A percentile compares a stretch with the other conserved stretches of the same genome.
Conservation (phyloP, 768 basidiomycete genomes). For the Podaxis sp. region DNA sequence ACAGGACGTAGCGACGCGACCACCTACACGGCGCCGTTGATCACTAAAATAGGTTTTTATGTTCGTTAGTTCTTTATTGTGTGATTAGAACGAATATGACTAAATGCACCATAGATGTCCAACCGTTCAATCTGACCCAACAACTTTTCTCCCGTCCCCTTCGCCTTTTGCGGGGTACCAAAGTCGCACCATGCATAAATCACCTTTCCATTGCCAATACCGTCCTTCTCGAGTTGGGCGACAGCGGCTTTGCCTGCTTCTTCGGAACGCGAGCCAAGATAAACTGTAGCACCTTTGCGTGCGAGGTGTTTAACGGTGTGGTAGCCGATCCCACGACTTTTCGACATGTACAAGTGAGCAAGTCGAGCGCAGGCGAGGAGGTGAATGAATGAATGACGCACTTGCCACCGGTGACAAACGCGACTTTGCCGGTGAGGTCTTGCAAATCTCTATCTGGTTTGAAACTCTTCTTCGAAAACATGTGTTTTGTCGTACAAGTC, state of each 20-base stretch:
- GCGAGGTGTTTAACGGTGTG: constrained; percentile 48
- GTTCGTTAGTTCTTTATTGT: not conserved
- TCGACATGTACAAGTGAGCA: not conserved
- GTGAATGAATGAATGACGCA: constrained; percentile 22
- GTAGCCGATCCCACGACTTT: constrained; percentile 39
- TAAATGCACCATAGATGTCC: constrained; percentile 45
- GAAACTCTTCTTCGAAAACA: constrained; percentile 25
- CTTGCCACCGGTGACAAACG: constrained; percentile 57
- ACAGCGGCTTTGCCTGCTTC: constrained; percentile 44
- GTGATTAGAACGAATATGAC: not conserved
- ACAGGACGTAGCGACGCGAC: not conserved
- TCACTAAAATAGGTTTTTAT: not conserved
- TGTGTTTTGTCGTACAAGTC: not conserved
- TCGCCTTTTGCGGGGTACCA: constrained; percentile 38
- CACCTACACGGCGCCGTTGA: constrained; percentile 11
- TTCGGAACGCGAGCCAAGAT: constrained; percentile 48
- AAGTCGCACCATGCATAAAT: constrained; percentile 49
- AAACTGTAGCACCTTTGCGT: constrained; percentile 52
- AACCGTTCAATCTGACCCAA: constrained; percentile 43
- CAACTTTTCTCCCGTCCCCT: constrained; percentile 40
- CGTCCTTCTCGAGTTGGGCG: constrained; percentile 38
- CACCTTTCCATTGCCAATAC: constrained; percentile 40
- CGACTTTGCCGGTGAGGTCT: constrained; percentile 45
- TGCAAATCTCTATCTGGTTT: constrained; percentile 35
- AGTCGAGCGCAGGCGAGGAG: not conserved